Evolutionary conservation across 164 flowering plant genomes (phyloP), one percentile per base, ranked within the genome.

Genomic region (Macadamia integrifolia): DNA sequence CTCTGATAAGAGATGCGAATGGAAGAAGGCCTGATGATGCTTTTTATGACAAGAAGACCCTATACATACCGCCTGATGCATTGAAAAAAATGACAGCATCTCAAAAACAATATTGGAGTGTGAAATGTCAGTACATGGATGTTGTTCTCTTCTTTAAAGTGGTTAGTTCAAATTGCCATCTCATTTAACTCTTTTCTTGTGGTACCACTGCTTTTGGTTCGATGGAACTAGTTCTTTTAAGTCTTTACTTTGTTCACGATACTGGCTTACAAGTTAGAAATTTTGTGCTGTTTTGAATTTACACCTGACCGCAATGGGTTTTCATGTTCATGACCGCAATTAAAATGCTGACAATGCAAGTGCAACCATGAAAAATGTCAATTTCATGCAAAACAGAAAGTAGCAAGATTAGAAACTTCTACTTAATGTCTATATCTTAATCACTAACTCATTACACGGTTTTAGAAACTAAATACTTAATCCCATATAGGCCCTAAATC

Each of bases 141-240:
- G 86, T 90, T 52, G 59, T 92, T 63, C 83, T 90, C 72, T 92
- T 94, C 86, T 94, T 92, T 72, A 92, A 94, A 92, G 97, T 94
- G 93, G 98, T 94, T 46, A 83, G 95, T 80, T 66, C 55, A 30
- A 29, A 40, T 58, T 2, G 11, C n/a, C n/a, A 28, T 49, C 3
- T 70, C 6, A 14, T 48, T 44, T 43, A 29, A 17, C 23, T 3
- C 0, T 11, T 58, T 4, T 53, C 60, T 8, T 30, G 28, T 50
- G 17, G 13, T 30, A 9, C 9, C 43, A 11, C 12, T 3, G 62
- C 1, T 31, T 60, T 60, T 60, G 40, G 62, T 31, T 29, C 8
- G 5, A 18, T 58, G 29, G 60, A 30, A 30, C 60, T 40, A 23
- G 28, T 3, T 6, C 0, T 55, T 35, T 2, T 35, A 29, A 8